phyloP scores from a whole-genome alignment of 495 filamentous ascomycete genomes.

The Penicillium argentinense region DNA sequence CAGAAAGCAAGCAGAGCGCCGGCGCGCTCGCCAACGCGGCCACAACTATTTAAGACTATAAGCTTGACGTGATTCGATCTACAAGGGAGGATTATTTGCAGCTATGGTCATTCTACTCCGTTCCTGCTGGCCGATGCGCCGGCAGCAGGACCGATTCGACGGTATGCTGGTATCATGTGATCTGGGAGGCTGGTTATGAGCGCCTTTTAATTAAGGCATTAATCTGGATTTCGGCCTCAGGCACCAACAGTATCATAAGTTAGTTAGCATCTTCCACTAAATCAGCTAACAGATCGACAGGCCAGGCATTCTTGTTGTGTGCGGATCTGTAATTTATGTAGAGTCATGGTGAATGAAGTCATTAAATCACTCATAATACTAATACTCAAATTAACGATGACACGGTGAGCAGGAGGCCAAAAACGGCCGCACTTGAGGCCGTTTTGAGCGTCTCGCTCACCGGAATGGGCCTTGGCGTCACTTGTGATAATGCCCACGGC shows the following conservation, averaged over 20 bases:
- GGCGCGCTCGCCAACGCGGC: conserved; percentile 6
- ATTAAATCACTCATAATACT: background rate
- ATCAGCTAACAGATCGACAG: too few species aligned
- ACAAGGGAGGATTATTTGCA: background rate
- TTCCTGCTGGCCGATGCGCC: conserved; percentile 6
- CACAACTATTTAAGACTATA: conserved; percentile 3
- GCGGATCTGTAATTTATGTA: too few species aligned
- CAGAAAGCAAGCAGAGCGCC: conserved; percentile 13
- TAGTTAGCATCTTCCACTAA: too few species aligned
- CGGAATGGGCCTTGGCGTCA: background rate
- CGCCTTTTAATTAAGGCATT: conserved; percentile 7
- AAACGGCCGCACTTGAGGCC: background rate
- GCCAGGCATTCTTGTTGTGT: too few species aligned
- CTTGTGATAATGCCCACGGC: background rate
- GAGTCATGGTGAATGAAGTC: background rate
- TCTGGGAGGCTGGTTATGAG: background rate
- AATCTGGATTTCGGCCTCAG: background rate
- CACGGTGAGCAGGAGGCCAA: conserved; percentile 1
- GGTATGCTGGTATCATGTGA: conserved; percentile 24
- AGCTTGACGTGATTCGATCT: background rate
- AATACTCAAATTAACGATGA: background rate
- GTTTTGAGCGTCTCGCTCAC: background rate
- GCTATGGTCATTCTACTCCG: conserved; percentile 3
- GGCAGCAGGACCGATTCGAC: conserved; percentile 3
- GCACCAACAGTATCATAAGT: background rate